Conservation (phyloP, 805 yeast species). For the Kockiozyma suomiensis region DNA sequence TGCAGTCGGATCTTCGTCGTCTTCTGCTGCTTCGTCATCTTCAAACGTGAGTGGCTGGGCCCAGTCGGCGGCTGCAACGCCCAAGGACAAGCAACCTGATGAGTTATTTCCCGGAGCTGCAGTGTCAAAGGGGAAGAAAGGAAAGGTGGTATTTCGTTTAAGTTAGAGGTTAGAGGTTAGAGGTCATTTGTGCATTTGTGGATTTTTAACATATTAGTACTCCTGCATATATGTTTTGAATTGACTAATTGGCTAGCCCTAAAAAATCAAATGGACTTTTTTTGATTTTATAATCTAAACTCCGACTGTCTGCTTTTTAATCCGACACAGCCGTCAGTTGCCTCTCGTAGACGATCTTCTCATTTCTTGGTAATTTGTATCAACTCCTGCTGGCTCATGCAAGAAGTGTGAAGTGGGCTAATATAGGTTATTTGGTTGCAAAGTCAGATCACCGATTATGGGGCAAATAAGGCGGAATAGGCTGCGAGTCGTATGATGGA, state of each 20-base stretch:
- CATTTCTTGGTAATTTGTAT: no score
- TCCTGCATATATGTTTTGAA: background rate
- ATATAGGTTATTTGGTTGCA: no score
- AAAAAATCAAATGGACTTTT: no score
- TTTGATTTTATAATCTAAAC: no score
- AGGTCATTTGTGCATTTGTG: background rate
- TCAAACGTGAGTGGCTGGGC: constrained; percentile 16
- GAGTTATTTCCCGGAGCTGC: constrained; percentile 1
- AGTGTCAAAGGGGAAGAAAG: constrained; percentile 26
- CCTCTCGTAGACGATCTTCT: no score
- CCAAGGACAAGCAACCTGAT: background rate
- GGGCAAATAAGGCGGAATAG: background rate
- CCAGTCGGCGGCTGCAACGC: background rate
- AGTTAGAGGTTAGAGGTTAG: no score
- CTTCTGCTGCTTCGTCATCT: constrained; percentile 12
- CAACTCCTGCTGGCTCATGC: no score
- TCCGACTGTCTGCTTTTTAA: no score
- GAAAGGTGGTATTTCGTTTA: constrained; percentile 17
- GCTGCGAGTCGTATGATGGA: no score
- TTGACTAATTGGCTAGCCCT: background rate
- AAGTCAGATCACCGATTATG: background rate
- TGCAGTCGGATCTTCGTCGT: background rate
- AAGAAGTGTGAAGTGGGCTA: no score
- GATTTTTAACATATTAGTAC: no score
- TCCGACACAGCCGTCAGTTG: no score